Evolutionary conservation across 1,284 basidiomycete species (phyloP), one percentile per base, ranked within the genome.

Genomic region (Leccinum huronense): DNA sequence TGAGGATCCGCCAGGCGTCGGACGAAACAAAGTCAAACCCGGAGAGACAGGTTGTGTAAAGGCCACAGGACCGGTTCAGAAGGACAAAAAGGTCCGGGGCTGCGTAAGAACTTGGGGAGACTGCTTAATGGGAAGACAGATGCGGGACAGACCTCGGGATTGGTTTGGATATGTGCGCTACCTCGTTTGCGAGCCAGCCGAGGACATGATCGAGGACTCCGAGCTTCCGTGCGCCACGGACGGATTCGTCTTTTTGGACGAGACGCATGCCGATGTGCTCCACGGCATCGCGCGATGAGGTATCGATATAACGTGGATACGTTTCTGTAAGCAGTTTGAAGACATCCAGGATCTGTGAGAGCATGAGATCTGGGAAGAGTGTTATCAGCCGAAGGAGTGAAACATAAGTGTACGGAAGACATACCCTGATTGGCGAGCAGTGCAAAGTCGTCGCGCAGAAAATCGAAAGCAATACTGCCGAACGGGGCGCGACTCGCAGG

Each of bases 271-370:
- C 86, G 38, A 93, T 83, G 1, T 77, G 76, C 67, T 93, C 86
- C 0, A 92, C 88, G 3, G 88, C 88, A 58, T 86, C 81, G 63
- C 89, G 81, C 2, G 93, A 95, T 60, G 80, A 73, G 2, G 83
- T 77, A 73, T 95, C 93, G 56, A 85, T 78, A 79, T 94, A 94
- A 69, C 88, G 86, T 13, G 90, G 83, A 73, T 92, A 90, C 0
- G 90, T 94, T 55, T 86, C 78, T 1, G 88, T 88, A 57, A 95
- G 77, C 1, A 94, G 78, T 66, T 83, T 81, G 75, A 94, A 89
- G 34, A 95, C 74, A 71, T 94, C 91, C 74, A 88, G 73, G 19
- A 81, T 82, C 72, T 93, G 88, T 0, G 84, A 79, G 42, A 89
- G 77, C 57, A 79, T 81, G 58, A 94, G 79, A 71, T 89, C 90